A percentile compares a stretch with the other conserved stretches of the same genome.
Conservation (phyloP, 345 rosid species). For the Excoecaria agallocha region DNA sequence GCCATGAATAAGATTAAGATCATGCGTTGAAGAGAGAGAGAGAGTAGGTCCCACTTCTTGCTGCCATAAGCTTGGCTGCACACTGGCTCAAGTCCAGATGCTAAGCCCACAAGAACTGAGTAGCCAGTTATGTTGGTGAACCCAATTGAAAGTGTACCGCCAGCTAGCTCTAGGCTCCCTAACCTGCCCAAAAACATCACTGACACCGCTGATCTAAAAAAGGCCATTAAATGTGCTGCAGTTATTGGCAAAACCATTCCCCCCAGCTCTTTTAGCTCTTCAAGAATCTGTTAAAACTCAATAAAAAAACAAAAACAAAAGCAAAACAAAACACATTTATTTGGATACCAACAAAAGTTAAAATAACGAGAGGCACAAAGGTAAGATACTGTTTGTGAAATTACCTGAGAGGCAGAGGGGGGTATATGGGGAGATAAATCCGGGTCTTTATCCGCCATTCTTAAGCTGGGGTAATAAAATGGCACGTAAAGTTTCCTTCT, state of each 20-base stretch:
- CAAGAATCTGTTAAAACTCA: slow-evolving; percentile 46
- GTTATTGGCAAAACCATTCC: slow-evolving; percentile 88
- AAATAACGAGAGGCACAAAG: neutral
- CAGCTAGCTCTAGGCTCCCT: slow-evolving; percentile 92
- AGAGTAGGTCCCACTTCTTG: slow-evolving; percentile 85
- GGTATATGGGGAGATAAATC: slow-evolving; percentile 43
- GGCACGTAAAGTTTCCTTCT: slow-evolving; percentile 4
- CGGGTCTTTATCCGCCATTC: slow-evolving; percentile 52
- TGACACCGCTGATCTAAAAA: slow-evolving; percentile 72
- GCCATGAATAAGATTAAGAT: slow-evolving; percentile 72
- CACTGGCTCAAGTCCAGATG: slow-evolving; percentile 94
- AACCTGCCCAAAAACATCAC: slow-evolving; percentile 86
- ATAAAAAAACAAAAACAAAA: neutral
- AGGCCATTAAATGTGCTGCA: slow-evolving; percentile 79
- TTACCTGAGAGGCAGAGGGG: slow-evolving; percentile 59
- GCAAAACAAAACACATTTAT: neutral
- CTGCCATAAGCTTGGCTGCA: slow-evolving; percentile 96
- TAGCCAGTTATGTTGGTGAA: slow-evolving; percentile 98
- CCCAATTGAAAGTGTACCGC: slow-evolving; percentile 93
- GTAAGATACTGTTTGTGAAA: neutral
- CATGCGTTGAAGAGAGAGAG: slow-evolving; percentile 86
- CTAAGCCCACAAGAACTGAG: slow-evolving; percentile 88
- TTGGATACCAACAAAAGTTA: neutral
- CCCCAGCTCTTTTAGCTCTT: slow-evolving; percentile 83
- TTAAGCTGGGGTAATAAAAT: neutral